Conservation (phyloP, 768 basidiomycete genomes). For the Leucocoprinus sp. region DNA sequence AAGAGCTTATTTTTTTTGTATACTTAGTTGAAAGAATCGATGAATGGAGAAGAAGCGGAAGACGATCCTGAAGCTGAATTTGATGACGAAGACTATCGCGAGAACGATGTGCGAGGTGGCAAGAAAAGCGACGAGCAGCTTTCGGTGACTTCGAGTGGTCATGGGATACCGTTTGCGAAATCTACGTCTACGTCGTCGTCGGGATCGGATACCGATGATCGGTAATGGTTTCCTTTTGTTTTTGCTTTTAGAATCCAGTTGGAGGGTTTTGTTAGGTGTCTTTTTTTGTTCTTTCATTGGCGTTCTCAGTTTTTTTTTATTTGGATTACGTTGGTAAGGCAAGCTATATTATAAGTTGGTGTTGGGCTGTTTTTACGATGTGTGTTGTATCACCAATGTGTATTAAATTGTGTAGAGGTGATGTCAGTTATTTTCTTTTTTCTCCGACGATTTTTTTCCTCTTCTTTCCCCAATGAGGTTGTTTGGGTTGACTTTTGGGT, state of each 20-base stretch:
- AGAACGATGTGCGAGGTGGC: background rate
- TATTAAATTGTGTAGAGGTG: no score
- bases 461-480: no score
- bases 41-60: slow-evolving; percentile 62
- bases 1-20: background rate
- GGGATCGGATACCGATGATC: background rate
- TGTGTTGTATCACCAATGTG: no score
- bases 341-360: no score
- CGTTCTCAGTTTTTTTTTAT: background rate
- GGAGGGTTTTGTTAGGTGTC: background rate
- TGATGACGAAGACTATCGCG: slow-evolving; percentile 34
- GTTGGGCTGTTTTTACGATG: background rate
- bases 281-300: background rate
- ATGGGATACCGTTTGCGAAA: background rate
- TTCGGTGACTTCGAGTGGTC: background rate
- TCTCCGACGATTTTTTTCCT: no score
- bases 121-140: background rate
- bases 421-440: no score
- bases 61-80: slow-evolving; percentile 20
- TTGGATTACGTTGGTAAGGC: no score
- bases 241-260: no score
- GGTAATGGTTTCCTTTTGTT: background rate
- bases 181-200: background rate
- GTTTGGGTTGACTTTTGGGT: no score
- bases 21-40: slow-evolving; percentile 69